Evolutionary conservation across 2,329 filamentous ascomycete species (phyloP), one percentile per base, ranked within the genome.

Genomic region (Leptographium wingfieldii): DNA sequence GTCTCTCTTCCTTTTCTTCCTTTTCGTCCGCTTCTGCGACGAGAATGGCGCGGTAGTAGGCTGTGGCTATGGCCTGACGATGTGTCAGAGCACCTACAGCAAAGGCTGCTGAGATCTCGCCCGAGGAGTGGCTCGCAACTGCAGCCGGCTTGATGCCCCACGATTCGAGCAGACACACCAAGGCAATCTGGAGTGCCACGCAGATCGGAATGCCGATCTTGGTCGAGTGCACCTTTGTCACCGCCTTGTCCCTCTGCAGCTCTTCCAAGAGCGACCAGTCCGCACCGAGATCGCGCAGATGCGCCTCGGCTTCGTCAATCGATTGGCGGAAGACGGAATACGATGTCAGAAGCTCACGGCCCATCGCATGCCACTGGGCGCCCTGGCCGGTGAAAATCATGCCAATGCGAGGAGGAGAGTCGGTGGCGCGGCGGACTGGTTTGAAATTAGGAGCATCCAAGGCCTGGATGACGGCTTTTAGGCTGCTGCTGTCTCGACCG

Each of bases 31-130:
- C 22, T 22, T 1, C 46, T 70, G 69, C 0, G 78, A 71, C 1
- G n/a, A 77, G 71, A 33, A 73, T 70, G 1, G 75, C 77, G 19
- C 77, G 70, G 63, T 75, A 73, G 66, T 81, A 83, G 1, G 80
- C 80, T 12, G 78, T 72, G 0, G 72, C 69, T 67, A 80, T 74
- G 55, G 75, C 74, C 1, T 73, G 69, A 35, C 77, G 71, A 40
- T 78, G 72, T 2, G 71, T 71, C 31, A 80, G 68, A 11, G 75
- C 70, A 3, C 77, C 74, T 0, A 74, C 73, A 3, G 75, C 74
- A 60, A 78, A 79, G 9, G 76, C 76, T 0, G 76, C 76, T 2
- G 73, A 74, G 52, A 79, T 74, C 60, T 74, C 73, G 29, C 73
- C 73, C 53, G 71, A 73, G 3, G 72, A 74, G 62, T 75, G 73